Evolutionary conservation across 805 yeast genomes (phyloP), one percentile per base, ranked within the genome.

Genomic region (Metschnikowia vanudenii): DNA sequence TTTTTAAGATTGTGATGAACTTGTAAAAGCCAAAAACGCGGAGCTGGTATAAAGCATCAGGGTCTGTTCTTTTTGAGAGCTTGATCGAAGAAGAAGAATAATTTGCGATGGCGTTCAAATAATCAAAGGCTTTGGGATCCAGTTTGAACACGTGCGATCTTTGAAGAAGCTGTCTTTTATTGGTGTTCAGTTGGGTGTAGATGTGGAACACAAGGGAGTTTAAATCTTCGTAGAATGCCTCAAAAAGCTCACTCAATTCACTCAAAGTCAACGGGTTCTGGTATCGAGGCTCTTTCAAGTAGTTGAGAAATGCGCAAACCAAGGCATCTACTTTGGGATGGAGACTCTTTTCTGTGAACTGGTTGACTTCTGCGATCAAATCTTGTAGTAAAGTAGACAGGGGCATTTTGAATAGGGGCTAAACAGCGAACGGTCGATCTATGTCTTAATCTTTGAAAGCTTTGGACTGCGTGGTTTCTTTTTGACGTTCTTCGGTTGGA

Each of bases 211-310:
- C 63, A 14, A 69, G 54, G 13, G 69, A 59, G 54, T 68, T 63
- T 47, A 72, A 59, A 46, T 72, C 75, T n/a, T 59, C 59, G 56
- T 68, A 68, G 51, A 71, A 72, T 16, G 56, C 54, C 31, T 58
- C 56, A 51, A 72, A 72, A 36, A 72, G 55, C 17, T 46, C 36
- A 11, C 69, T 60, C 31, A 72, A 56, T 52, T 72, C 75, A 17
- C 47, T 40, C 18, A 70, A 56, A 10, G 71, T 60, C 19, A 72
- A 57, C 5, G 76, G 76, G 33, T 68, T 57, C 55, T 67, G 75
- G 49, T 65, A 72, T 20, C 76, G 61, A 10, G 76, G 76, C 49
- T 71, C 76, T 50, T 68, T 68, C 45, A 72, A 59, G 45, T 71
- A 70, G 45, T 59, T 61, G 28, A 67, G 51, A 39, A 68, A 68